These are phyloP conservation scores for Pholiota adiposa DNA, from an alignment of 1,284 basidiomycete species.

Conservation along the genomic window DNA sequence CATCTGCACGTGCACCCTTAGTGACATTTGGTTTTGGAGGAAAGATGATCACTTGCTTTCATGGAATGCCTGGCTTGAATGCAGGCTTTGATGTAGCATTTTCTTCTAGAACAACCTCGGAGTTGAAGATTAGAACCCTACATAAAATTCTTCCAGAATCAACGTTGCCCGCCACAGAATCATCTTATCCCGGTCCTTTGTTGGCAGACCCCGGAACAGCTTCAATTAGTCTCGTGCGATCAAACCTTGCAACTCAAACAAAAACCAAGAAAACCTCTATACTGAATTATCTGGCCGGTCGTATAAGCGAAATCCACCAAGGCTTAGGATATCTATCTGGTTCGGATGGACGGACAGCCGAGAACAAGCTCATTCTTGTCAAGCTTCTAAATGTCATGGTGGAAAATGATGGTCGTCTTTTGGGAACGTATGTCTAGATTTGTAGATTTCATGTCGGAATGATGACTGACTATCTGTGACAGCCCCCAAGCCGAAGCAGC, in stretches of 20 bases:
- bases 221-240: conserved; percentile 70
- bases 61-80: conserved; percentile 66
- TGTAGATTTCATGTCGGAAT: not conserved
- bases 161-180: conserved; percentile 58
- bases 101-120: conserved; percentile 70
- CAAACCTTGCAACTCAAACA: conserved; percentile 59
- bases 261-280: conserved; percentile 89
- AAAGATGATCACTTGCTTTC: conserved; percentile 85
- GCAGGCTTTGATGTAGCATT: conserved; percentile 81
- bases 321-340: conserved; percentile 75
- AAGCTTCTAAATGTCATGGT: conserved; percentile 80
- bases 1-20: conserved; percentile 75
- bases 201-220: conserved; percentile 76
- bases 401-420: conserved; percentile 84
- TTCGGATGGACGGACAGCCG: conserved; percentile 62
- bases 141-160: conserved; percentile 73
- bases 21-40: conserved; percentile 92
- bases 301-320: conserved; percentile 76
- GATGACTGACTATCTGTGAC: conserved; percentile 21
- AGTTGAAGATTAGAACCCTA: conserved; percentile 70
- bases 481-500: conserved; percentile 75
- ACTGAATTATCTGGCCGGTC: conserved; percentile 74
- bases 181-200: conserved; percentile 84
- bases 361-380: conserved; percentile 80
- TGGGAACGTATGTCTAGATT: conserved; percentile 77